phyloP scores from a whole-genome alignment of 495 filamentous ascomycete genomes.

The Aspergillus sparsus region DNA sequence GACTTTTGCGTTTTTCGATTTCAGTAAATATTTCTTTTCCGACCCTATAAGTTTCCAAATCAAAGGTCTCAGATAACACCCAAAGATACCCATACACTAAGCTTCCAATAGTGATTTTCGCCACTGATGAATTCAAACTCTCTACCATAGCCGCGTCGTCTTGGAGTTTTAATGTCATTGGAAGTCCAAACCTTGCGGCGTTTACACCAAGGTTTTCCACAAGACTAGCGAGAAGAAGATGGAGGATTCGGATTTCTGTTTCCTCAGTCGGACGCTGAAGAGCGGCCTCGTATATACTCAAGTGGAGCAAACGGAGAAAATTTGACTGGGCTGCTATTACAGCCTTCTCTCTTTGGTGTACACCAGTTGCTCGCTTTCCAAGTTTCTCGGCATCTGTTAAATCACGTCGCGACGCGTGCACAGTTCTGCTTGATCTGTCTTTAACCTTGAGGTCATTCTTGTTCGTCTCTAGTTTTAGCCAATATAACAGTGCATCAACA shows the following conservation, averaged over 20 bases:
- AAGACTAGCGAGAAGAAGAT: slow-evolving; percentile 70
- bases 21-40: slow-evolving; percentile 73
- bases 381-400: slow-evolving; percentile 36
- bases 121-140: slow-evolving; percentile 47
- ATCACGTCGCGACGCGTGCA: slow-evolving; percentile 35
- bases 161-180: slow-evolving; percentile 86
- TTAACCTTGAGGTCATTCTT: slow-evolving; percentile 62
- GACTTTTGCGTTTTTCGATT: slow-evolving; percentile 67
- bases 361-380: slow-evolving; percentile 58
- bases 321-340: slow-evolving; percentile 57
- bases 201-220: slow-evolving; percentile 82
- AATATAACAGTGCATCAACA: slow-evolving; percentile 75
- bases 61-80: slow-evolving; percentile 72
- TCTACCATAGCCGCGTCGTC: slow-evolving; percentile 73
- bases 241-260: slow-evolving; percentile 70
- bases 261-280: slow-evolving; percentile 68
- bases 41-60: slow-evolving; percentile 65
- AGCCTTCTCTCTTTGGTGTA: slow-evolving; percentile 57
- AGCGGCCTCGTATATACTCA: slow-evolving; percentile 83
- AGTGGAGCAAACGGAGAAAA: slow-evolving; percentile 81
- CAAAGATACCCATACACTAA: slow-evolving; percentile 87
- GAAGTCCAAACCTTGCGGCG: slow-evolving; percentile 71
- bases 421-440: slow-evolving; percentile 53
- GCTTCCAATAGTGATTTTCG: slow-evolving; percentile 76
- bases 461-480: slow-evolving; percentile 78